Evolutionary conservation across 2,329 filamentous ascomycete species (phyloP).

Genomic region (Arthrobotrys sinensis): DNA sequence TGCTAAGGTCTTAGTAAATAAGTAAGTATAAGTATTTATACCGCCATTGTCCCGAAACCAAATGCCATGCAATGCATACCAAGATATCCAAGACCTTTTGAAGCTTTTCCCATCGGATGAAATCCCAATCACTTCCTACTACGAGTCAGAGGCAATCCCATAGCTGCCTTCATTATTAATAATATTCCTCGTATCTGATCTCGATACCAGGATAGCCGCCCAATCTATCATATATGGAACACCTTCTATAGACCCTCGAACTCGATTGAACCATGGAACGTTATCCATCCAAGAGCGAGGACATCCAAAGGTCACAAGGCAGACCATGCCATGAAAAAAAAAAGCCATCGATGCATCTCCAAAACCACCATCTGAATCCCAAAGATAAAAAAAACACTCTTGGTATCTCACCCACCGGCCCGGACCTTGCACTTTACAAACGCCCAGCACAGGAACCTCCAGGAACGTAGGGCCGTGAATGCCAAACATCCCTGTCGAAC

Average conservation of each 20-base stretch:
- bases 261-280: slow-evolving; percentile 3
- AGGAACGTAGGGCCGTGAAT: slow-evolving; percentile 56
- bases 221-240: background rate
- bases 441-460: background rate
- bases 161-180: too few species aligned
- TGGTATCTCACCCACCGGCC: slow-evolving; percentile 7
- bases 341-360: background rate
- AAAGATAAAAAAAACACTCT: background rate
- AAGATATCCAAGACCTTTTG: slow-evolving; percentile 4
- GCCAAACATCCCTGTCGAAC: slow-evolving; percentile 52
- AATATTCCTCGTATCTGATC: too few species aligned
- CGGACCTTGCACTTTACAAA: slow-evolving; percentile 21
- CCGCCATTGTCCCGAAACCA: background rate
- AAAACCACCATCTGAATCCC: background rate
- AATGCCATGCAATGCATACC: background rate
- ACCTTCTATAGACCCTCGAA: slow-evolving; percentile 1
- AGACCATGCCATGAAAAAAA: slow-evolving; percentile 4
- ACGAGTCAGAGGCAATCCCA: background rate
- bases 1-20: background rate
- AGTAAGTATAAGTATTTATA: background rate
- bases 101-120: slow-evolving; percentile 2
- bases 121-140: background rate
- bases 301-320: slow-evolving; percentile 13
- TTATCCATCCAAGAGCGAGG: background rate
- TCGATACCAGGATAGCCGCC: too few species aligned